phyloP scores from a whole-genome alignment of 73 alveolate species.

The Effrenium voratum region DNA sequence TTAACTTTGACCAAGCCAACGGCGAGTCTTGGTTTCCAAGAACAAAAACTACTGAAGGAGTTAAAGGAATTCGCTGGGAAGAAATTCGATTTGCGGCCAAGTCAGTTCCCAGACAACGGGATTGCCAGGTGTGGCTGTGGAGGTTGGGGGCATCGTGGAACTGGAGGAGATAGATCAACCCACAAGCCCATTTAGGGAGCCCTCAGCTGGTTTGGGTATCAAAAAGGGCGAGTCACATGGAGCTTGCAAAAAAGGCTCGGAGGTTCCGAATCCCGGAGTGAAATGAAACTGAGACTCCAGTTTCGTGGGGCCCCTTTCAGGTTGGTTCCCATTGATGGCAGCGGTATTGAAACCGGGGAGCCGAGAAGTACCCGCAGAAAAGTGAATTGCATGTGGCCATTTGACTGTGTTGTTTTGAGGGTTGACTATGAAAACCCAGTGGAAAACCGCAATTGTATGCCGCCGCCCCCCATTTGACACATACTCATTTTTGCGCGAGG shows the following conservation, averaged over 20 bases:
- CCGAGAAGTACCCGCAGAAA: neutral
- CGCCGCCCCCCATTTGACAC: too few relatives aligned
- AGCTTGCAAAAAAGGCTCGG: too few relatives aligned
- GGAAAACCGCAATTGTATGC: too few relatives aligned
- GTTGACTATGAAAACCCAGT: too few relatives aligned
- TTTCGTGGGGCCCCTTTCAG: neutral
- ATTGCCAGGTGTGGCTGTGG: slow-evolving; percentile 41
- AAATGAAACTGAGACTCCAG: neutral
- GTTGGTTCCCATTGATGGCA: neutral
- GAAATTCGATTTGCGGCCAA: neutral
- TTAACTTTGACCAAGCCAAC: neutral
- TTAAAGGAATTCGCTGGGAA: too few relatives aligned
- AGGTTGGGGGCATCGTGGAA: slow-evolving; percentile 53
- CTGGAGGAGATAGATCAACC: slow-evolving; percentile 15
- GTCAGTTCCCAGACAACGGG: neutral
- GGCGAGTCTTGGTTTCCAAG: neutral
- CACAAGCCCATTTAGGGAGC: neutral
- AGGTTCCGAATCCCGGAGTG: neutral
- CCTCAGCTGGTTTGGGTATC: neutral
- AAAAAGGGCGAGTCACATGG: too few relatives aligned
- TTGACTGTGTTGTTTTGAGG: too few relatives aligned
- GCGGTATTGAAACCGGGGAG: neutral
- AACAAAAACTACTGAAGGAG: too few relatives aligned
- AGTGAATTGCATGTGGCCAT: too few relatives aligned
- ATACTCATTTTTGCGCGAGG: too few relatives aligned